Evolutionary conservation across 1,139 yeast genomes (phyloP), one percentile per base, ranked within the genome.

Genomic region (Eremothecium coryli): DNA sequence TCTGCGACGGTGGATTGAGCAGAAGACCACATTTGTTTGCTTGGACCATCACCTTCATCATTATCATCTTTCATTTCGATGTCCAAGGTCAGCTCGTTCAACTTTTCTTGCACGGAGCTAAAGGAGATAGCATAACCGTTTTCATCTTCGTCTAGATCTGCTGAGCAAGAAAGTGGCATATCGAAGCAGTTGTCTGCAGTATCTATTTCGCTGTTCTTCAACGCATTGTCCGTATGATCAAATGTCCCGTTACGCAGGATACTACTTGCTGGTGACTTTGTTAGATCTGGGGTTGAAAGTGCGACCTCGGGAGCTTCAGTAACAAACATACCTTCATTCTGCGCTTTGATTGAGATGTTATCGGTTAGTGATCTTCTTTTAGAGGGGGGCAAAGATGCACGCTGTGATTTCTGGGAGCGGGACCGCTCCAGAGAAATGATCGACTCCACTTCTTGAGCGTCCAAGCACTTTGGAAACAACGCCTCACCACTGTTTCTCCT

Each of bases 401-500:
- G 34, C 37, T 46, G 46, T 16, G 60, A 51, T 38, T 46, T 46
- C 47, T 49, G 38, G 1, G 86, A 77, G 43, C 84, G 63, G 12
- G 80, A 71, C 42, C 88, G 66, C 53, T 81, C 93, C 31, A 81
- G 52, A 4, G 84, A 72, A 1, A 78, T 78, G 40, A 81, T 81
- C 32, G 82, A 75, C 45, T 78, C 84, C 11, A 81, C 82, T 52
- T 81, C 93, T 37, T 70, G 74, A 0, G 71, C 65, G 42, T 69
- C 76, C 29, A 81, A 62, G 3, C 74, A 70, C 49, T 76, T 80
- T 0, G 93, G 93, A 53, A 81, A 81, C 26, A 80, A 58, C 0
- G 76, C 72, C 39, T 79, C 88, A 9, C 90, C 88, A 4, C 55
- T 45, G 34, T 54, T 52, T 12, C 49, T 44, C 35, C 44, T 50